A percentile compares a stretch with the other conserved stretches of the same genome.
Conservation (phyloP, 2,329 filamentous ascomycete genomes). For the Blastomyces percursus region DNA sequence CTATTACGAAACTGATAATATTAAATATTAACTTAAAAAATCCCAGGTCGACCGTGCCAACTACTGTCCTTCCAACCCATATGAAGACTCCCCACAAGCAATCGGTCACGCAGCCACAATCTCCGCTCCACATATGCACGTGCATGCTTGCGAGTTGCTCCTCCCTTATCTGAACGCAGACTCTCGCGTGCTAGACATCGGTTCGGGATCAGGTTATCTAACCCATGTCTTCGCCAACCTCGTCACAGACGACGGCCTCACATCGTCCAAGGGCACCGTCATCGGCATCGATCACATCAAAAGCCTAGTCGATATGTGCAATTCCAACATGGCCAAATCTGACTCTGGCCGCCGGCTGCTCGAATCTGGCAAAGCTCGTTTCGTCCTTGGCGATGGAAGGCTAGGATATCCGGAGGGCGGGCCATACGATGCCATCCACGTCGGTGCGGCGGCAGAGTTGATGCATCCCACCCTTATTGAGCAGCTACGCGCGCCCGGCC, state of each 20-base stretch:
- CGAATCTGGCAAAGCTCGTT: constrained; percentile 53
- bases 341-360: constrained; percentile 50
- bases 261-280: constrained; percentile 39
- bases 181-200: constrained; percentile 57
- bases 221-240: constrained; percentile 80
- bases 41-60: constrained; percentile 73
- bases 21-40: not conserved
- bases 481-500: constrained; percentile 68
- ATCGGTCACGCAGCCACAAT: constrained; percentile 61
- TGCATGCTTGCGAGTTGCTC: constrained; percentile 52
- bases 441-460: constrained; percentile 70
- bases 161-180: constrained; percentile 46
- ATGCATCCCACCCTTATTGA: constrained; percentile 62
- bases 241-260: constrained; percentile 30
- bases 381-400: constrained; percentile 64
- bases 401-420: constrained; percentile 50
- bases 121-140: constrained; percentile 64
- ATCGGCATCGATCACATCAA: constrained; percentile 66
- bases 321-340: constrained; percentile 55
- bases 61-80: constrained; percentile 62
- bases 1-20: not conserved
- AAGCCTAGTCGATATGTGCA: constrained; percentile 51
- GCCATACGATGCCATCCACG: constrained; percentile 87
- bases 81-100: constrained; percentile 59
- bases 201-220: constrained; percentile 69